A percentile compares a stretch with the other conserved stretches of the same genome.
phyloP scores from a whole-genome alignment of 306 rosid species.

The Fragaria iinumae region DNA sequence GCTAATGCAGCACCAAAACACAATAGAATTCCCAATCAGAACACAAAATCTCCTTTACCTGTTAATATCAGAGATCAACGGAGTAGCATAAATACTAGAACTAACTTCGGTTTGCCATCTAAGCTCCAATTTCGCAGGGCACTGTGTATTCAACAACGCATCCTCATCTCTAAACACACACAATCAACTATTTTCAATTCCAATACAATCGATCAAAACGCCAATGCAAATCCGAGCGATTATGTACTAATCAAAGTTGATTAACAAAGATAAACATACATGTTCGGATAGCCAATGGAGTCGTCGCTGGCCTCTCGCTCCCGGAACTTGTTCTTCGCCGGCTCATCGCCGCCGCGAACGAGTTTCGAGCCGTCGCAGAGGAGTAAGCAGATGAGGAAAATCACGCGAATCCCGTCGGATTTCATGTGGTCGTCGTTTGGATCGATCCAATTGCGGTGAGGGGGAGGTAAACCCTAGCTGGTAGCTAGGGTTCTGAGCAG shows the following conservation, averaged over 20 bases:
- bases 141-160: conserved; percentile 72
- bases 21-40: background rate
- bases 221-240: conserved; percentile 13
- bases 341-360: conserved; percentile 49
- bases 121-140: conserved; percentile 94
- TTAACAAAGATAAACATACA: conserved; percentile 38
- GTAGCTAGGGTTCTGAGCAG: background rate
- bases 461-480: conserved; percentile 3
- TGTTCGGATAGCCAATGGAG: conserved; percentile 68
- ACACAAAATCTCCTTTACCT: conserved; percentile 40
- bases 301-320: conserved; percentile 93
- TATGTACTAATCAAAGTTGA: background rate
- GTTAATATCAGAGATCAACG: conserved; percentile 92
- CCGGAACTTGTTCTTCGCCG: conserved; percentile 64
- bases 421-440: conserved; percentile 49
- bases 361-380: conserved; percentile 34
- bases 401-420: conserved; percentile 30
- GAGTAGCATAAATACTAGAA: conserved; percentile 91
- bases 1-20: background rate
- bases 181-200: background rate
- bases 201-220: background rate
- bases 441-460: background rate
- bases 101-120: conserved; percentile 99
- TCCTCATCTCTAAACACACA: conserved; percentile 71
- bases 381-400: conserved; percentile 42